Evolutionary conservation across 2,329 filamentous ascomycete species (phyloP).

Genomic region (Aspergillus pseudotamarii): DNA sequence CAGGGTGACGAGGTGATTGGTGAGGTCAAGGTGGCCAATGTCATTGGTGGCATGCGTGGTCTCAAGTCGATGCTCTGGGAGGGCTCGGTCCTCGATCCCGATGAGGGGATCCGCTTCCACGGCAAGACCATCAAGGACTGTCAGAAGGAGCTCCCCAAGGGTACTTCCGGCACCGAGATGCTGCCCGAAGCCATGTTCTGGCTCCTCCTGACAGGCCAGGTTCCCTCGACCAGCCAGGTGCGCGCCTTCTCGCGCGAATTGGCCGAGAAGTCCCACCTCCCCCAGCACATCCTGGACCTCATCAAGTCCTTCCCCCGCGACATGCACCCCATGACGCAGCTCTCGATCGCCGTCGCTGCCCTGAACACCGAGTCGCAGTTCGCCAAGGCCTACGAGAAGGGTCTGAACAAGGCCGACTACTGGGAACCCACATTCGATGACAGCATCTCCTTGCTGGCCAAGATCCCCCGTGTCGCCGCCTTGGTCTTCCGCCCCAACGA

Average conservation of each 20-base stretch:
- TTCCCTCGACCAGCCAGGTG: constrained; percentile 80
- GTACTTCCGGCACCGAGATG: constrained; percentile 88
- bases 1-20: constrained; percentile 81
- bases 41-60: constrained; percentile 94
- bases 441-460: constrained; percentile 87
- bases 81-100: constrained; percentile 91
- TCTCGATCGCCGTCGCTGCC: constrained; percentile 92
- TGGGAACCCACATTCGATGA: constrained; percentile 99
- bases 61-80: constrained; percentile 99
- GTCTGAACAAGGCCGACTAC: constrained; percentile 93
- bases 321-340: constrained; percentile 98
- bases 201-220: constrained; percentile 90
- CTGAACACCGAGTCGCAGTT: constrained; percentile 94
- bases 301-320: constrained; percentile 86
- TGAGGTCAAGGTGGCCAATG: constrained; percentile 91
- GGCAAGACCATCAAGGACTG: constrained; percentile 98
- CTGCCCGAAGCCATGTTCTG: constrained; percentile 99
- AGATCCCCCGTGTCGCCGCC: constrained; percentile 93
- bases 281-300: constrained; percentile 81
- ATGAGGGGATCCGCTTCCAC: constrained; percentile 98
- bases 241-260: constrained; percentile 82
- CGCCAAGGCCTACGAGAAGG: constrained; percentile 87
- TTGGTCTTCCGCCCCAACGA: constrained; percentile 94
- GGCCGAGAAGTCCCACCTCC: constrained; percentile 81
- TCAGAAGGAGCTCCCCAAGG: constrained; percentile 90